Evolutionary conservation across 352 stramenopile genomes (phyloP).

Genomic region (Pythium oligandrum): DNA sequence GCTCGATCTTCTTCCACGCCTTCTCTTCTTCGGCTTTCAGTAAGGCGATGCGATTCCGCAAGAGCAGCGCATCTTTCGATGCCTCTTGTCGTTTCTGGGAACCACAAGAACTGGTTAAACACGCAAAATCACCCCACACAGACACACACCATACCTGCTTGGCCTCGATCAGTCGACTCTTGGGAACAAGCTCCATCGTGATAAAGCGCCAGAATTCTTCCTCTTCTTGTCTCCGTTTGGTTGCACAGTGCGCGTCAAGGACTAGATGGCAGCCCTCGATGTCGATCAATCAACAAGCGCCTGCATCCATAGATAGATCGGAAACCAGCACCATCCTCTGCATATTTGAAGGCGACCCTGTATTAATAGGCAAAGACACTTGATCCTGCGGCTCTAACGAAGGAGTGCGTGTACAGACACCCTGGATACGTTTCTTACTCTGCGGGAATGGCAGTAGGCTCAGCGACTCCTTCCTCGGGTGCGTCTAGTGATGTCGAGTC

Average conservation of each 20-base stretch:
- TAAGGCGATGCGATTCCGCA: constrained; percentile 77
- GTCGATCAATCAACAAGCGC: no score
- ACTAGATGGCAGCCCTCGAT: no score
- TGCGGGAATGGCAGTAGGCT: no score
- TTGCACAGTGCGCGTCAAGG: no score
- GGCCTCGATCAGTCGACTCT: constrained; percentile 71
- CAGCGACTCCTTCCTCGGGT: constrained; percentile 41
- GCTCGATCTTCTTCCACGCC: constrained; percentile 84
- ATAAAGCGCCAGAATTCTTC: neutral
- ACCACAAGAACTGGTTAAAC: neutral
- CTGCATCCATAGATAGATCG: no score
- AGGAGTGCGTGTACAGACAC: no score
- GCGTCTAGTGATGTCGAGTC: constrained; percentile 37
- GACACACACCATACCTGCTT: constrained; percentile 44
- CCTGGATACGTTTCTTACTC: no score
- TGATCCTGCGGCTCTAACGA: no score
- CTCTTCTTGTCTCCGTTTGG: no score
- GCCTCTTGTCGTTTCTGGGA: constrained; percentile 67
- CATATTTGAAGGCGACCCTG: no score
- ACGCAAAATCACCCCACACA: neutral
- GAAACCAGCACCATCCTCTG: no score
- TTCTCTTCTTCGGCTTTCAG: constrained; percentile 80
- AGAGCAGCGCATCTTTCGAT: constrained; percentile 63
- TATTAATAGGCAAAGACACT: no score
- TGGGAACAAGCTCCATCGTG: constrained; percentile 26